Evolutionary conservation across 345 rosid genomes (phyloP).

Genomic region (Ceriops decandra): DNA sequence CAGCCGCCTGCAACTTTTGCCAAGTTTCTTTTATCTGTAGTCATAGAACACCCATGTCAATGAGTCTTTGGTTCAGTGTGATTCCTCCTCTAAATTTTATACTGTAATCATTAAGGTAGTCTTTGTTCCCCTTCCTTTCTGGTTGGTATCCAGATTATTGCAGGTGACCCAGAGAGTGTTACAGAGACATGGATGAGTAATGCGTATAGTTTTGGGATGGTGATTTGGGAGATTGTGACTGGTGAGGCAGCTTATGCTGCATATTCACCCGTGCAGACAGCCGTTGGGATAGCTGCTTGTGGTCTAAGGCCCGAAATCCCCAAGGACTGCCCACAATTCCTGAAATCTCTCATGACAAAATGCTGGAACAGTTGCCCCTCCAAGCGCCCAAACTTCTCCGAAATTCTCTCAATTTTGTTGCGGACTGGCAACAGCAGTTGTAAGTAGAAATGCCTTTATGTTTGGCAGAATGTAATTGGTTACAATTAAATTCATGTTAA

Average conservation of each 20-base stretch:
- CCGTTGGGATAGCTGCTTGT: constrained; percentile 94
- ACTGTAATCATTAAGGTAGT: not conserved
- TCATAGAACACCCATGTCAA: not conserved
- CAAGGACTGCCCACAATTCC: constrained; percentile 75
- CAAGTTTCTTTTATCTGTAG: not conserved
- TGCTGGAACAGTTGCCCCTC: constrained; percentile 85
- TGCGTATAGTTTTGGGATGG: constrained; percentile 92
- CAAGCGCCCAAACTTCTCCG: constrained; percentile 75
- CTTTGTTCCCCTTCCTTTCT: constrained; percentile 1
- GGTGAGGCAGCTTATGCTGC: constrained; percentile 86
- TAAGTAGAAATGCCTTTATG: constrained; percentile 33
- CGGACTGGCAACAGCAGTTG: constrained; percentile 38
- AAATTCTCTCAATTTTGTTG: constrained; percentile 51
- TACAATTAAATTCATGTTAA: not conserved
- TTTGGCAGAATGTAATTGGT: not conserved
- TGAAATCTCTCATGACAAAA: constrained; percentile 66
- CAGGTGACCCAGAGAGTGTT: constrained; percentile 90
- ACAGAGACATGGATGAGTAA: constrained; percentile 98
- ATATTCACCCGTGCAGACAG: constrained; percentile 95
- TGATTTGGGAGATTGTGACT: constrained; percentile 91
- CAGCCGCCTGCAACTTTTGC: constrained; percentile 10
- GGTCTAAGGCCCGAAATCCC: constrained; percentile 93
- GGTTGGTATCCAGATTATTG: constrained; percentile 64
- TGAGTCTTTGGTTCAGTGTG: not conserved
- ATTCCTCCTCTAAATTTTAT: not conserved